Evolutionary conservation across 257 asterid genomes (phyloP), one percentile per base, ranked within the genome.

Genomic region (Rauvolfia tetraphylla): DNA sequence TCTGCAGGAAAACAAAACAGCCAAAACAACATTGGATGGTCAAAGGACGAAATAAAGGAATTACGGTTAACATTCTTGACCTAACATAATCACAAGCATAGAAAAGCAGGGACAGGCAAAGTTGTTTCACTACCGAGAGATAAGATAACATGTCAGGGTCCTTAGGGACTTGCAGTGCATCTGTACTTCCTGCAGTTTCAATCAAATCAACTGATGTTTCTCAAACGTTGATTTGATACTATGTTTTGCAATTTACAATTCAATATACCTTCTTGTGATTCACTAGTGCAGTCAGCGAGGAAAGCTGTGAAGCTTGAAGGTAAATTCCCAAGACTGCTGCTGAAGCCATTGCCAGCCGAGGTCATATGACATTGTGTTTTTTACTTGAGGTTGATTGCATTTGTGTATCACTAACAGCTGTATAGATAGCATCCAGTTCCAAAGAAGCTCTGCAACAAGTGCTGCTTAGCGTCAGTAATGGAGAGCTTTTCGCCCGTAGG

Each of bases 1-100:
- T 78, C 80, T 75, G 75, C 80, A 51, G 23, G 49, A 77, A 39
- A 31, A 59, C 44, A 20, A n/a, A 39, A 58, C 38, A 75, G 38
- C 33, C 42, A n/a, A 67, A 57, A 46, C 31, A 57, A 38, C 31
- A 42, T 51, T n/a, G 29, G 14, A 53, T 8, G 51, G 42, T 71
- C 36, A 57, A 6, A 18, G 36, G 54, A 63, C 13, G 51, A 44
- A 36, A 38, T 38, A 13, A 31, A n/a, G 31, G 5, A 38, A n/a
- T 23, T 25, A 13, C 7, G 6, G 42, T 18, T 20, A 49, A n/a
- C 71, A 53, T 38, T 73, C 58, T 25, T 59, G 31, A 29, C 38
- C 22, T 3, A 29, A 59, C 7, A 13, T 59, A 59, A 59, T 27
- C 22, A 59, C 39, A 27, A 59, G 22, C 1, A 59, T 1, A 41